These are phyloP conservation scores for Paecilomyces variotii DNA, from an alignment of 2,329 filamentous ascomycete species.

Conservation along the genomic window DNA sequence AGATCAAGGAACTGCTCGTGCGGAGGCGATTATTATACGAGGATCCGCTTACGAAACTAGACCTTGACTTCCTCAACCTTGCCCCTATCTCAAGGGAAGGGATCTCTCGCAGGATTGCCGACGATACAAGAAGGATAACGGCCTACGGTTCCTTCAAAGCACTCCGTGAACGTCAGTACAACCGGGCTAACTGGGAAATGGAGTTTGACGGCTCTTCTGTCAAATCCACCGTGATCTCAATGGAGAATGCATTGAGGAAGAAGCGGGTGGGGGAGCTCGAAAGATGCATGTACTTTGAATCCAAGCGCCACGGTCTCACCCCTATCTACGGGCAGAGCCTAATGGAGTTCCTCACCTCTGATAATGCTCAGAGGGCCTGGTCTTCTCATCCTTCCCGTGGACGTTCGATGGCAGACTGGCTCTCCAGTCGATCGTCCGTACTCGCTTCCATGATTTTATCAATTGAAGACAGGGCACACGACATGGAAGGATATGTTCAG, in stretches of 20 bases:
- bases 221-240: constrained; percentile 59
- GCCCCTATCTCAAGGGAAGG: constrained; percentile 64
- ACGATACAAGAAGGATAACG: constrained; percentile 57
- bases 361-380: constrained; percentile 50
- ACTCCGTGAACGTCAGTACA: constrained; percentile 63
- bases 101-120: constrained; percentile 46
- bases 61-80: constrained; percentile 70
- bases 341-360: constrained; percentile 65
- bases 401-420: constrained; percentile 62
- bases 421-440: constrained; percentile 57
- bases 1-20: constrained; percentile 62
- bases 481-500: constrained; percentile 66
- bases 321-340: constrained; percentile 75
- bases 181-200: constrained; percentile 46
- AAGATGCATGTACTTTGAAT: constrained; percentile 72
- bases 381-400: constrained; percentile 55
- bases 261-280: constrained; percentile 69
- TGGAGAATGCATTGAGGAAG: constrained; percentile 65
- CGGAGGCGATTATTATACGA: constrained; percentile 57
- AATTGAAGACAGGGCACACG: constrained; percentile 62
- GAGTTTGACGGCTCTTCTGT: constrained; percentile 59
- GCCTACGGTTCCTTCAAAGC: constrained; percentile 62
- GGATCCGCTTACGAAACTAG: constrained; percentile 56
- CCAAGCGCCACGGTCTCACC: constrained; percentile 67
- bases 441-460: constrained; percentile 59